A percentile compares a stretch with the other conserved stretches of the same genome.
Conservation (phyloP, 257 asterid species). For the Fraxinus pennsylvanica region DNA sequence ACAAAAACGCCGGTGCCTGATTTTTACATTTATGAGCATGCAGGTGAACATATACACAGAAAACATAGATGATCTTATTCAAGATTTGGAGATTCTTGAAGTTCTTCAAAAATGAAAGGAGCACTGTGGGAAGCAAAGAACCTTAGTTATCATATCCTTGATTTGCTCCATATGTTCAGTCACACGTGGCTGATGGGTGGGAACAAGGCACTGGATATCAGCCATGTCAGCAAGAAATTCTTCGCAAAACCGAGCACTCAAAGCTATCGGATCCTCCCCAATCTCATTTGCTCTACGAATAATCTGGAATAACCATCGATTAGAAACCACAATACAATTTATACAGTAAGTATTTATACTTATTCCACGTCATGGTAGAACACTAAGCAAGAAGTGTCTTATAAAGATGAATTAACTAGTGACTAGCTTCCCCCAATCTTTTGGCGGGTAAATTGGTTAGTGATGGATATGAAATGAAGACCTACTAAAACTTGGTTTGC, state of each 20-base stretch:
- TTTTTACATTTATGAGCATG: neutral
- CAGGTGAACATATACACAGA: conserved; percentile 1
- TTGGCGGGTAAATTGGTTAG: neutral
- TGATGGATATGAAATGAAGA: neutral
- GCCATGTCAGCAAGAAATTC: conserved; percentile 79
- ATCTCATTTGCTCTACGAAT: conserved; percentile 68
- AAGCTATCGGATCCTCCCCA: conserved; percentile 60
- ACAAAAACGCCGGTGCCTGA: neutral
- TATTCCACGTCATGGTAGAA: neutral
- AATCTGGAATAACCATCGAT: conserved; percentile 46
- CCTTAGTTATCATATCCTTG: conserved; percentile 79
- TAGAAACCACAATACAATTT: neutral
- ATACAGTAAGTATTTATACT: neutral
- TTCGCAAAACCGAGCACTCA: conserved; percentile 75
- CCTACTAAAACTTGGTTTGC: neutral
- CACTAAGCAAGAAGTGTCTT: neutral
- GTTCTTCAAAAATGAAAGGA: neutral
- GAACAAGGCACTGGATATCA: conserved; percentile 81
- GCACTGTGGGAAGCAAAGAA: conserved; percentile 20
- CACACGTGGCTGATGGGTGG: conserved; percentile 80
- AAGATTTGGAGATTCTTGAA: conserved; percentile 4
- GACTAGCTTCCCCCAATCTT: neutral
- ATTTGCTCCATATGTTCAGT: conserved; percentile 75
- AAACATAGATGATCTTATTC: neutral
- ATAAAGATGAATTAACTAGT: neutral